phyloP scores from a whole-genome alignment of 805 yeast species.

The Saturnispora halmiae region DNA sequence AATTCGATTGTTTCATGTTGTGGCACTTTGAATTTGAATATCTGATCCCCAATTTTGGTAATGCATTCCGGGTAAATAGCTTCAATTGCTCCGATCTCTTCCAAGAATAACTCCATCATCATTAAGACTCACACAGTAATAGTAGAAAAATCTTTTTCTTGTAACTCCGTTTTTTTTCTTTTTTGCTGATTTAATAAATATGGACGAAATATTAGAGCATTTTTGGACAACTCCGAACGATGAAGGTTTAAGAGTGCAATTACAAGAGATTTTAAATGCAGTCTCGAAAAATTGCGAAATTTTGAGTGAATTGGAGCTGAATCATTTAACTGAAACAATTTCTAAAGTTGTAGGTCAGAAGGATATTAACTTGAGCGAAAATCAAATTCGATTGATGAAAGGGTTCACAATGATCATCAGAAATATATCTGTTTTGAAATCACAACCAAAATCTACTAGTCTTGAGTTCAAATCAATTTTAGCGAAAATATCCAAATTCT shows the following conservation, averaged over 20 bases:
- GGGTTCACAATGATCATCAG: conserved; percentile 20
- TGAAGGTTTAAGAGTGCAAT: too few relatives aligned
- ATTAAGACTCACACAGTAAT: too few relatives aligned
- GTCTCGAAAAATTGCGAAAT: too few relatives aligned
- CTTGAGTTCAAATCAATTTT: background rate
- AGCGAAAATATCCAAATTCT: background rate
- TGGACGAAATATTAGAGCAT: too few relatives aligned
- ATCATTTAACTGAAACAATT: background rate
- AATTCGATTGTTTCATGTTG: conserved; percentile 51
- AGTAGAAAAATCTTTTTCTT: too few relatives aligned
- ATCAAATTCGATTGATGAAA: conserved; percentile 15
- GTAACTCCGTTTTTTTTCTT: background rate
- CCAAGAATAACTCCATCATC: conserved; percentile 37
- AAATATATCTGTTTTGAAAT: conserved; percentile 17
- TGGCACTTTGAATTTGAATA: conserved; percentile 46
- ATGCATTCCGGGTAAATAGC: conserved; percentile 75
- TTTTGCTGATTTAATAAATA: background rate
- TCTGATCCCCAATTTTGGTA: conserved; percentile 29
- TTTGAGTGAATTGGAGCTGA: background rate
- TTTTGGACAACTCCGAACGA: too few relatives aligned
- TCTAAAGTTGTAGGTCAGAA: background rate
- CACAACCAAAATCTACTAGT: background rate
- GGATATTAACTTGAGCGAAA: background rate
- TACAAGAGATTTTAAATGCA: too few relatives aligned
- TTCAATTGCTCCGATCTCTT: conserved; percentile 74